Percentiles rank a stretch among this genome's conserved stretches.
Evolutionary conservation across 768 basidiomycete species (phyloP).

Genomic region (Antrodiella citrinella): DNA sequence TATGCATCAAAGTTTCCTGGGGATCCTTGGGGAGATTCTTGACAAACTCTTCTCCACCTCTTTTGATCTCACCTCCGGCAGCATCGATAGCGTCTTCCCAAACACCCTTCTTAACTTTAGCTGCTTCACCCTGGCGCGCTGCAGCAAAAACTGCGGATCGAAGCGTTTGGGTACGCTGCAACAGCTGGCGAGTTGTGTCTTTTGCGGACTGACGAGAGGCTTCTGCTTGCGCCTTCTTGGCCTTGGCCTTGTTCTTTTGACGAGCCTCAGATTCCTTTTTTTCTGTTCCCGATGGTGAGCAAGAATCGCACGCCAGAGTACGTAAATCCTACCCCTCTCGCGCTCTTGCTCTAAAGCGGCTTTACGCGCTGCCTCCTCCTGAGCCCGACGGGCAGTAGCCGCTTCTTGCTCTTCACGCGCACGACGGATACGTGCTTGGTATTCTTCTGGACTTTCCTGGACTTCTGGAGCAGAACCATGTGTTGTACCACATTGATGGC

Average conservation of each 20-base stretch:
- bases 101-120: slow-evolving; percentile 52
- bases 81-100: slow-evolving; percentile 67
- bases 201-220: slow-evolving; percentile 42
- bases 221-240: slow-evolving; percentile 50
- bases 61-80: slow-evolving; percentile 59
- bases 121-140: slow-evolving; percentile 46
- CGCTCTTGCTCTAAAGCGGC: slow-evolving; percentile 36
- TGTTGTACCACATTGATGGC: background rate
- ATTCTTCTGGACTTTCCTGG: slow-evolving; percentile 45
- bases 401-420: slow-evolving; percentile 45
- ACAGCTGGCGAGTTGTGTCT: slow-evolving; percentile 36
- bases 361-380: slow-evolving; percentile 42
- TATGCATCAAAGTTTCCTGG: slow-evolving; percentile 65
- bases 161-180: slow-evolving; percentile 42
- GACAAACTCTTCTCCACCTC: slow-evolving; percentile 46
- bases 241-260: slow-evolving; percentile 44
- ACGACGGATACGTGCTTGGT: slow-evolving; percentile 40
- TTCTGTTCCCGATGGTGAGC: slow-evolving; percentile 24
- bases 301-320: background rate
- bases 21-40: slow-evolving; percentile 39
- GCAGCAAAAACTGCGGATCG: slow-evolving; percentile 61
- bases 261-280: slow-evolving; percentile 49
- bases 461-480: slow-evolving; percentile 1
- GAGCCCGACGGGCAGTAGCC: slow-evolving; percentile 44
- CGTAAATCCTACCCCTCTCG: slow-evolving; percentile 35